These are phyloP conservation scores for Atkinsonella texensis DNA, from an alignment of 2,329 filamentous ascomycete genomes.

Conservation along the genomic window DNA sequence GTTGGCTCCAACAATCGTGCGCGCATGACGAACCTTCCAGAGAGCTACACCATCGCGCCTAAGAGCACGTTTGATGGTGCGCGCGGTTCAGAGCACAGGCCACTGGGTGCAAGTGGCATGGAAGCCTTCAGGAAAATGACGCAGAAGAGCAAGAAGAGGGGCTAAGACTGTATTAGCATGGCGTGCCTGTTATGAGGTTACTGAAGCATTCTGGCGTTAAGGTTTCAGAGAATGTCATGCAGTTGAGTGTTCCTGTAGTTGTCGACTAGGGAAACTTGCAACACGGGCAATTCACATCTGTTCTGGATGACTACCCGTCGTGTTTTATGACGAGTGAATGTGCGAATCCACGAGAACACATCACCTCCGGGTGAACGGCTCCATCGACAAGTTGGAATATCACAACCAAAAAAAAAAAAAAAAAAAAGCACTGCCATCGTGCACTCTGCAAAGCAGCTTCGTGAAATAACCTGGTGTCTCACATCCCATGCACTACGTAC, in stretches of 20 bases:
- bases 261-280: too few species aligned
- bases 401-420: too few species aligned
- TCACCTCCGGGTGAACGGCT: too few species aligned
- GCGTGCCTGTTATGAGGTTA: background rate
- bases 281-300: too few species aligned
- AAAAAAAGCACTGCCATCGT: too few species aligned
- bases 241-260: background rate
- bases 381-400: too few species aligned
- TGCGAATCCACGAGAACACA: too few species aligned
- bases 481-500: too few species aligned
- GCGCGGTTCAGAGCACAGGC: slow-evolving; percentile 40
- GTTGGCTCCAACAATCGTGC: slow-evolving; percentile 43
- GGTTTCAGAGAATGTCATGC: background rate
- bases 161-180: slow-evolving; percentile 2
- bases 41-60: slow-evolving; percentile 47
- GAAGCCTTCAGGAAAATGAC: slow-evolving; percentile 57
- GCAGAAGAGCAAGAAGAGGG: slow-evolving; percentile 46
- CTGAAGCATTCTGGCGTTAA: background rate
- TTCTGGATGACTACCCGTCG: too few species aligned
- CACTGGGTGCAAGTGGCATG: slow-evolving; percentile 50
- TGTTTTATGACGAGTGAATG: too few species aligned
- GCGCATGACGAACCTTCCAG: slow-evolving; percentile 39
- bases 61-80: slow-evolving; percentile 48
- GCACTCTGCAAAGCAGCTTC: too few species aligned
- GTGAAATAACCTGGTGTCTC: too few species aligned